Evolutionary conservation across 306 rosid species (phyloP).

Genomic region (Aeschynomene evenia): DNA sequence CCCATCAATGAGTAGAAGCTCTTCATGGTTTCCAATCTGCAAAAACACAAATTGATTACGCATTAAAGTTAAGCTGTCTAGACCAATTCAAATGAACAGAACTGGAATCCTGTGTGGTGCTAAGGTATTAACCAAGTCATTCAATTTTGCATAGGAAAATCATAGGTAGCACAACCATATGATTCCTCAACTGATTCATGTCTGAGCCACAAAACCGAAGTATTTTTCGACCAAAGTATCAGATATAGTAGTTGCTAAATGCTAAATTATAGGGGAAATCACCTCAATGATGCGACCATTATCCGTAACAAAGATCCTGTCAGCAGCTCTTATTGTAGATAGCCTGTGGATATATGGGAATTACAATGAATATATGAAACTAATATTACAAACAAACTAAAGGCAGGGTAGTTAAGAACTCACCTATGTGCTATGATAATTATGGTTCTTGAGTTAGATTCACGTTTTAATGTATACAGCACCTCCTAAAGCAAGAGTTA

Average conservation of each 20-base stretch:
- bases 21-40: slow-evolving; percentile 74
- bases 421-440: slow-evolving; percentile 80
- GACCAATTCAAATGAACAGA: not conserved
- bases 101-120: not conserved
- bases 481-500: slow-evolving; percentile 53
- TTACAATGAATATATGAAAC: not conserved
- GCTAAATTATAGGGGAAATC: slow-evolving; percentile 23
- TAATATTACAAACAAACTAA: not conserved
- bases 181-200: not conserved
- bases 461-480: slow-evolving; percentile 60
- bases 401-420: slow-evolving; percentile 17
- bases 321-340: slow-evolving; percentile 86
- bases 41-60: slow-evolving; percentile 6
- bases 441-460: slow-evolving; percentile 56
- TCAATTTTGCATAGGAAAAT: not conserved
- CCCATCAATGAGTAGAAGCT: slow-evolving; percentile 64
- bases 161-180: not conserved
- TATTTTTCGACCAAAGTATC: not conserved
- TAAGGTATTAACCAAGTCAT: not conserved
- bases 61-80: not conserved
- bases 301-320: slow-evolving; percentile 79
- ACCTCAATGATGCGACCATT: slow-evolving; percentile 78
- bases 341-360: slow-evolving; percentile 51
- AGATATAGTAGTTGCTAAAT: not conserved
- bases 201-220: not conserved